Evolutionary conservation across 2,329 filamentous ascomycete species (phyloP).

Genomic region (Arthroderma sp.): DNA sequence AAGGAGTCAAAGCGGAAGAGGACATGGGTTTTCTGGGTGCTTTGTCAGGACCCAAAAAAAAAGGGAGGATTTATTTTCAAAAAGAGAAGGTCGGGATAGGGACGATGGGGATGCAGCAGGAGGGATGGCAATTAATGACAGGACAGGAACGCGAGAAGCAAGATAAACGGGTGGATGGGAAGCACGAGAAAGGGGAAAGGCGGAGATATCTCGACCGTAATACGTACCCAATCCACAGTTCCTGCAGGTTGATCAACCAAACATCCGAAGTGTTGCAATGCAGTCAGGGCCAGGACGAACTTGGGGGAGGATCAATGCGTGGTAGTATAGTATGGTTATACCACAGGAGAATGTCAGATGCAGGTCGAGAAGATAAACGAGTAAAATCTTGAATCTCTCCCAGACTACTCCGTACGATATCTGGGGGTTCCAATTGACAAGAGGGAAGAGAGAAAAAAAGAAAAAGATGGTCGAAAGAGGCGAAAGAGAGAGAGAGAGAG

Average conservation of each 20-base stretch:
- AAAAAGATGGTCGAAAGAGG: not conserved
- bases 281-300: not conserved
- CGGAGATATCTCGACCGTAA: slow-evolving; percentile 2
- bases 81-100: not conserved
- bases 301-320: not conserved
- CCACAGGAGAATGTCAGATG: slow-evolving; percentile 2
- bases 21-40: not conserved
- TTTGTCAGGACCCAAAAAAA: slow-evolving; percentile 5
- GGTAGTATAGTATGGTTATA: not conserved
- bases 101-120: not conserved
- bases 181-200: not conserved
- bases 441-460: not conserved
- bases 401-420: not conserved
- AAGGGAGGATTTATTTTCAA: not conserved
- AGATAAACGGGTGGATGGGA: not conserved
- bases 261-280: slow-evolving; percentile 1
- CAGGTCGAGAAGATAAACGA: not conserved
- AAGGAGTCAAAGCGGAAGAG: slow-evolving; percentile 5
- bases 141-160: not conserved
- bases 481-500: not conserved
- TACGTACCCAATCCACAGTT: not conserved
- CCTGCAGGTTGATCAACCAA: not conserved
- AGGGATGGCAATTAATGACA: not conserved
- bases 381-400: not conserved
- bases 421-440: not conserved